Percentiles rank a stretch among this genome's conserved stretches.
Conservation (phyloP, 345 rosid species). For the Populus alba region DNA sequence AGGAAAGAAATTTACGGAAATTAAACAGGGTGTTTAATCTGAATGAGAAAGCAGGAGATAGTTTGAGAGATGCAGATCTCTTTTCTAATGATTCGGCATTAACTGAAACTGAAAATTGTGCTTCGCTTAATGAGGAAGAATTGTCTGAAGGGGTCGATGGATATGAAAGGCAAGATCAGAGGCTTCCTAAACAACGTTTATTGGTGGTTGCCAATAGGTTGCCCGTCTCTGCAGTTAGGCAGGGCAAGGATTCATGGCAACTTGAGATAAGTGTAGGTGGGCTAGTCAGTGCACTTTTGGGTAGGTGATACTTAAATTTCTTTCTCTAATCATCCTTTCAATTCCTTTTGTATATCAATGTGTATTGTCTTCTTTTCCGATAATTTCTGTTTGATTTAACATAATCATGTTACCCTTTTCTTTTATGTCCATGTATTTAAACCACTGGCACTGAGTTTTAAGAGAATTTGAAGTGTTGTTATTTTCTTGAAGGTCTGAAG, state of each 20-base stretch:
- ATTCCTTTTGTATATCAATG: not conserved
- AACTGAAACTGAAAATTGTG: conserved; percentile 24
- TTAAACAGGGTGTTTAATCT: conserved; percentile 20
- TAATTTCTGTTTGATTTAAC: not conserved
- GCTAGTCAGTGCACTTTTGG: conserved; percentile 55
- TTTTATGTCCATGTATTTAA: not conserved
- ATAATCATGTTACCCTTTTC: not conserved
- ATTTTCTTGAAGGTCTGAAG: conserved; percentile 43
- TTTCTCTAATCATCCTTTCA: not conserved
- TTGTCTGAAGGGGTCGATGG: conserved; percentile 22
- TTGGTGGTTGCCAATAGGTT: conserved; percentile 60
- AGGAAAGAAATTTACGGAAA: conserved; percentile 51
- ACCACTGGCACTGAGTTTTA: not conserved
- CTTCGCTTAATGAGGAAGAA: conserved; percentile 29
- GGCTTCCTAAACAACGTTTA: conserved; percentile 46
- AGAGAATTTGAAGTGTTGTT: not conserved
- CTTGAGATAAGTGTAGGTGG: conserved; percentile 59
- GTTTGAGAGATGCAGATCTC: conserved; percentile 23
- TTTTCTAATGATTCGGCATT: conserved; percentile 18
- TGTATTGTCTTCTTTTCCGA: not conserved
- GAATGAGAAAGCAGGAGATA: conserved; percentile 26
- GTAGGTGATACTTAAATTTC: conserved; percentile 20
- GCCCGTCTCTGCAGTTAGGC: conserved; percentile 54
- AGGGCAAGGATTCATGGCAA: conserved; percentile 46
- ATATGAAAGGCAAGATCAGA: conserved; percentile 23